Evolutionary conservation across 1,284 basidiomycete species (phyloP).

Genomic region (Microbotryum violaceum): DNA sequence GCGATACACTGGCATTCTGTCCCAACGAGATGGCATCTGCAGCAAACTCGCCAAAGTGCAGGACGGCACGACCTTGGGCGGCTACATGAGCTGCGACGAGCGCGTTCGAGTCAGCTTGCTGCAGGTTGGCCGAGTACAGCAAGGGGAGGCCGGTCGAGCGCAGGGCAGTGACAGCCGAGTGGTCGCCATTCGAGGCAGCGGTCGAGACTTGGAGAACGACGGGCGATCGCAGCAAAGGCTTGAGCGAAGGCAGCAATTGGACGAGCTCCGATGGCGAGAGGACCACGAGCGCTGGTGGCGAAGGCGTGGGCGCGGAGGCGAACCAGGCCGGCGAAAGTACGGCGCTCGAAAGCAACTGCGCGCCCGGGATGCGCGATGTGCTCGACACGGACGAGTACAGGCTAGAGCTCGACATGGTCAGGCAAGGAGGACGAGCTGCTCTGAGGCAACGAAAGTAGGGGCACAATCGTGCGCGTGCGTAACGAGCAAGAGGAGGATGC

Average conservation of each 20-base stretch:
- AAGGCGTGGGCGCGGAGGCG: neutral
- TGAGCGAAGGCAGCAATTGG: slow-evolving; percentile 20
- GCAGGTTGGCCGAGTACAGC: slow-evolving; percentile 37
- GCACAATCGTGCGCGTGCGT: no score
- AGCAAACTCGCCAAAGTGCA: slow-evolving; percentile 35
- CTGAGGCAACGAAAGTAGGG: no score
- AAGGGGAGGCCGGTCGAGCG: slow-evolving; percentile 40
- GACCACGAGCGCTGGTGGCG: slow-evolving; percentile 14
- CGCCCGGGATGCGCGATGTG: slow-evolving; percentile 12
- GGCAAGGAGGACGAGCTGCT: neutral
- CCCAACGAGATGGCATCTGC: no score
- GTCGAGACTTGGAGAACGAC: slow-evolving; percentile 33
- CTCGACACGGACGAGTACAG: slow-evolving; percentile 18
- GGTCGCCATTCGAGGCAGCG: slow-evolving; percentile 30
- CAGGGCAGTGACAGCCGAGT: slow-evolving; percentile 40
- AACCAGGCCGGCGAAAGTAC: slow-evolving; percentile 14
- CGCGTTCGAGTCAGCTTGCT: slow-evolving; percentile 38
- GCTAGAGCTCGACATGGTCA: slow-evolving; percentile 5
- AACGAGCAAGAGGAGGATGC: no score
- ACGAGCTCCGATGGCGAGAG: slow-evolving; percentile 19
- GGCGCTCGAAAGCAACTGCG: slow-evolving; percentile 17
- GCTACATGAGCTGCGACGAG: slow-evolving; percentile 40
- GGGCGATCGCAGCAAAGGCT: slow-evolving; percentile 10
- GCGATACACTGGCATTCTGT: no score
- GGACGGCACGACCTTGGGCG: slow-evolving; percentile 35